Conservation (phyloP, 176 grass and related monocot species). For the Sorghum bicolor region DNA sequence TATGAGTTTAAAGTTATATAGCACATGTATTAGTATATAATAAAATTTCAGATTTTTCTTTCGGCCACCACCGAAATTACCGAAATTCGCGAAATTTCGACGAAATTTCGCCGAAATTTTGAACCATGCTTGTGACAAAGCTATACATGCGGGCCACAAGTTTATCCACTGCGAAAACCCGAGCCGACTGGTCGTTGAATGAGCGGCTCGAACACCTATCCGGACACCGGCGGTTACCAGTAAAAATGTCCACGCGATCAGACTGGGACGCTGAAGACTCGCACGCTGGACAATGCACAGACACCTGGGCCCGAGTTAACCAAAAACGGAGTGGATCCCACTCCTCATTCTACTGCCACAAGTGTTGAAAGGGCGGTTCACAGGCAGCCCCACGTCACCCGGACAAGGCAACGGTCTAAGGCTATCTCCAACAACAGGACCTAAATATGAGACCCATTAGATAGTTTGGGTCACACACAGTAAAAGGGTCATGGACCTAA, state of each 20-base stretch:
- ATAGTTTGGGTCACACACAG: too few relatives aligned
- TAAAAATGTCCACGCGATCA: background rate
- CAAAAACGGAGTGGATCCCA: background rate
- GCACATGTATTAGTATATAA: too few relatives aligned
- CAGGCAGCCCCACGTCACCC: background rate
- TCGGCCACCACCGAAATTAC: too few relatives aligned
- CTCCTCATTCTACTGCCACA: background rate
- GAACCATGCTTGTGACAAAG: too few relatives aligned
- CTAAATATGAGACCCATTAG: too few relatives aligned
- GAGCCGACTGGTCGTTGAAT: background rate
- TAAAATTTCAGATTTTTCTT: too few relatives aligned
- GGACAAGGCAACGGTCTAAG: background rate
- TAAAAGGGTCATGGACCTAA: too few relatives aligned
- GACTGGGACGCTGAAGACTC: background rate
- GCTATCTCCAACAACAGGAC: too few relatives aligned
- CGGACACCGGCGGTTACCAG: background rate
- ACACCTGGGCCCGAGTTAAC: accelerated
- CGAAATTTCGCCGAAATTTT: too few relatives aligned
- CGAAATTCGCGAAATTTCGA: too few relatives aligned
- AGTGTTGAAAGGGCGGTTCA: background rate
- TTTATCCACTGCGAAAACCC: background rate
- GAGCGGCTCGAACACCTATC: background rate
- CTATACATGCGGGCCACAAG: background rate
- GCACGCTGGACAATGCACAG: background rate
- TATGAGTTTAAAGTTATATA: too few relatives aligned